These are phyloP conservation scores for Rhododendron simsii DNA, from an alignment of 148 eudicot genomes.

Conservation along the genomic window DNA sequence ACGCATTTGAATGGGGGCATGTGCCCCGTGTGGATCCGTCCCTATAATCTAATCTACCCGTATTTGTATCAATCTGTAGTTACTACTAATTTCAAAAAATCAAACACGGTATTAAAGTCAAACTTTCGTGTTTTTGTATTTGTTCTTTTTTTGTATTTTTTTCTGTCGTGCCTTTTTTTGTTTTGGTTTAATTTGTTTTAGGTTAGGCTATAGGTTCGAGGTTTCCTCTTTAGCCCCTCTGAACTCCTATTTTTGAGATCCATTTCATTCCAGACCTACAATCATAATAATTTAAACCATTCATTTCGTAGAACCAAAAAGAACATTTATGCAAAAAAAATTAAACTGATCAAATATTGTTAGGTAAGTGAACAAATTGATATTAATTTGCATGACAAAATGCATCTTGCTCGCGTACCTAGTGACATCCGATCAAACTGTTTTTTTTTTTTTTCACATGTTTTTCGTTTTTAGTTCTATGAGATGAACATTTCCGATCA, in stretches of 20 bases:
- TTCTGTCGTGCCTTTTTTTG: no score
- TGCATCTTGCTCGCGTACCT: no score
- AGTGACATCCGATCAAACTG: no score
- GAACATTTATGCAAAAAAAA: not conserved
- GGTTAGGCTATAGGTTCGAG: not conserved
- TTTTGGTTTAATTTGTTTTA: no score
- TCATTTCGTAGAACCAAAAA: no score
- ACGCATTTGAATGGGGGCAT: no score
- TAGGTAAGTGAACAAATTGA: not conserved
- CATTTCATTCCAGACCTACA: not conserved
- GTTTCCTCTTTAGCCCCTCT: not conserved
- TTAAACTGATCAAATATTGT: not conserved
- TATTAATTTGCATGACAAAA: no score
- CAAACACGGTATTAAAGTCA: not conserved
- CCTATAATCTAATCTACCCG: not conserved
- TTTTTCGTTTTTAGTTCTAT: no score
- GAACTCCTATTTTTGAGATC: not conserved
- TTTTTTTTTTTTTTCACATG: no score
- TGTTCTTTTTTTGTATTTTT: no score
- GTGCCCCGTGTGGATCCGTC: no score
- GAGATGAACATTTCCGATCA: not conserved
- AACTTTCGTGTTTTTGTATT: not conserved
- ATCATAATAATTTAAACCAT: not conserved
- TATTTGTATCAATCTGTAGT: not conserved
- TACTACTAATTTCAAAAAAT: not conserved